A percentile compares a stretch with the other conserved stretches of the same genome.
Evolutionary conservation across 75 land plant species (phyloP).

Genomic region (Sequoia sempervirens): DNA sequence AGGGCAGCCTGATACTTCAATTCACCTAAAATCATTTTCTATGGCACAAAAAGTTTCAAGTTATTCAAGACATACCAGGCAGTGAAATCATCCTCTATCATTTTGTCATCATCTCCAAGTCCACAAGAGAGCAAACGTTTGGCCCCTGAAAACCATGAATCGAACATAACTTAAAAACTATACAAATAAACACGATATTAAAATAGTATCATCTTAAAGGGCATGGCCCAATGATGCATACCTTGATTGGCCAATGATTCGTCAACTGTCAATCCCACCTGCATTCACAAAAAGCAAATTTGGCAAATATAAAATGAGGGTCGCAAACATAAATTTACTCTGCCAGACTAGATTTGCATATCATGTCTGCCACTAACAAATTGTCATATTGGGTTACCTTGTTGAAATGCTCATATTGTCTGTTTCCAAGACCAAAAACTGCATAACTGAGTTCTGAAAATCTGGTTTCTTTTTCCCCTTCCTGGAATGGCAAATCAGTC

Average conservation of each 20-base stretch:
- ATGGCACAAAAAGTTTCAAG: background rate
- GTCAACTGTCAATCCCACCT: conserved; percentile 75
- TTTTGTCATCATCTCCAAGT: conserved; percentile 70
- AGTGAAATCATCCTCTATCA: conserved; percentile 73
- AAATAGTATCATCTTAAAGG: background rate
- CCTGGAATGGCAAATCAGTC: background rate
- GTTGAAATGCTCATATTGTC: conserved; percentile 91
- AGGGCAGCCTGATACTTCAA: background rate
- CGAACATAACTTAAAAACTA: background rate
- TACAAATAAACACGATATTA: background rate
- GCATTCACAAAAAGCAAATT: conserved; percentile 2
- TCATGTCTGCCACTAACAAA: background rate
- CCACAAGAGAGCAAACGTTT: conserved; percentile 55
- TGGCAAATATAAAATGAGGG: background rate
- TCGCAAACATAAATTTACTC: background rate
- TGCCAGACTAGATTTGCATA: background rate
- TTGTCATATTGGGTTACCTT: conserved; percentile 35
- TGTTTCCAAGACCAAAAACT: conserved; percentile 89
- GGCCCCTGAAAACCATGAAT: conserved; percentile 28
- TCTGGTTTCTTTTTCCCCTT: conserved; percentile 43
- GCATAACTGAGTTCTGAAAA: conserved; percentile 51
- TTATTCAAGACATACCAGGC: conserved; percentile 39
- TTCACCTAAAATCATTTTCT: background rate
- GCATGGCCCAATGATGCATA: conserved; percentile 10
- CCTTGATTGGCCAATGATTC: conserved; percentile 63